phyloP scores from a whole-genome alignment of 441 rosid species.

The Daphne laureola region DNA sequence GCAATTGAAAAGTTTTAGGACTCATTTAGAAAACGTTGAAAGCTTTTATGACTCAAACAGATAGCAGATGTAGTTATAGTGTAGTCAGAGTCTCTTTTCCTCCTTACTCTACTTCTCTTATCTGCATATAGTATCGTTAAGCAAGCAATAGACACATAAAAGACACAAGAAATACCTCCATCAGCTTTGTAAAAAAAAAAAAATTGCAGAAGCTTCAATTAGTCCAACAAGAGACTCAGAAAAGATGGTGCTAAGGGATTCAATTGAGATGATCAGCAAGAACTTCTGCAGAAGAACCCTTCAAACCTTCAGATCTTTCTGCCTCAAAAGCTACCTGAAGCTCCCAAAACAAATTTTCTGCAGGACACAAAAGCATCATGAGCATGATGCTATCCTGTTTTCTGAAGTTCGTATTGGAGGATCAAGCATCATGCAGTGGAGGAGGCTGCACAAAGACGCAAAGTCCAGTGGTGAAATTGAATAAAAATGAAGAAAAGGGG shows the following conservation, averaged over 20 bases:
- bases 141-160: constrained; percentile 5
- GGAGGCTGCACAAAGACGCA: constrained; percentile 13
- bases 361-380: constrained; percentile 19
- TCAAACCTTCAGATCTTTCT: constrained; percentile 39
- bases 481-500: constrained; percentile 21
- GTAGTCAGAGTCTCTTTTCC: too few relatives aligned
- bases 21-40: too few relatives aligned
- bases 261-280: constrained; percentile 43
- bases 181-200: too few relatives aligned
- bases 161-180: constrained; percentile 7
- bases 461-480: constrained; percentile 16
- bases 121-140: constrained; percentile 10
- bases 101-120: constrained; percentile 20
- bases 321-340: constrained; percentile 41
- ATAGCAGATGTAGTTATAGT: too few relatives aligned
- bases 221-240: not conserved
- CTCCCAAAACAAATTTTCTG: constrained; percentile 41
- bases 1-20: too few relatives aligned
- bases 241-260: constrained; percentile 51
- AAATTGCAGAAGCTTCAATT: too few relatives aligned
- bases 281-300: constrained; percentile 46
- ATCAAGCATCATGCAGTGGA: constrained; percentile 21
- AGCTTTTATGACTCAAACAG: too few relatives aligned
- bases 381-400: constrained; percentile 11
- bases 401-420: constrained; percentile 14